Conservation (phyloP, 352 stramenopile species). For the Phytopythium montanum region DNA sequence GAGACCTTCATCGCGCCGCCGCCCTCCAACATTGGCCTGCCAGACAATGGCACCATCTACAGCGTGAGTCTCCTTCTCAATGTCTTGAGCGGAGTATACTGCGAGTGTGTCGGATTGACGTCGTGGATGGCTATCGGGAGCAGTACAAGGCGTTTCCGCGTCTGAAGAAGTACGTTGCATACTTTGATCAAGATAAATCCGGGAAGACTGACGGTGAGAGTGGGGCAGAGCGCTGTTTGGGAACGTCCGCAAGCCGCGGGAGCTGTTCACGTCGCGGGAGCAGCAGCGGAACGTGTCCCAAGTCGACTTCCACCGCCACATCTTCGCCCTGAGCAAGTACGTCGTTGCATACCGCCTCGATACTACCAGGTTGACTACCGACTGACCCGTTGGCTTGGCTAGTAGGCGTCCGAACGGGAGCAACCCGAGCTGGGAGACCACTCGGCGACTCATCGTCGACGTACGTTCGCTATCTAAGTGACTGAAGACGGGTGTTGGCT, state of each 20-base stretch:
- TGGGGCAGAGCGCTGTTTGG: constrained; percentile 53
- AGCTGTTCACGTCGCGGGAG: constrained; percentile 64
- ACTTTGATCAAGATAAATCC: background rate
- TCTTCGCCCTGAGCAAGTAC: constrained; percentile 64
- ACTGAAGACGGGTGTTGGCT: background rate
- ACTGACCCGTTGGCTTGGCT: background rate
- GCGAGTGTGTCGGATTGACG: no score
- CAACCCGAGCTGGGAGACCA: constrained; percentile 62
- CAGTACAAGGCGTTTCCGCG: constrained; percentile 81
- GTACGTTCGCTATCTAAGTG: constrained; percentile 17
- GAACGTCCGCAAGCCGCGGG: constrained; percentile 67
- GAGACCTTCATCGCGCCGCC: constrained; percentile 81
- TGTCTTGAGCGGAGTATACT: no score
- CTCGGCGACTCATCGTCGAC: constrained; percentile 57
- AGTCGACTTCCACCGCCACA: constrained; percentile 69
- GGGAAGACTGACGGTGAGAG: background rate
- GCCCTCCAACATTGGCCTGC: constrained; percentile 76
- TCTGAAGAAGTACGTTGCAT: constrained; percentile 63
- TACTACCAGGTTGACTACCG: background rate
- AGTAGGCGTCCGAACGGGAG: constrained; percentile 48
- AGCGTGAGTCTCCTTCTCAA: constrained; percentile 38
- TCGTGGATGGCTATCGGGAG: background rate
- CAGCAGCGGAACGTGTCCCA: constrained; percentile 72
- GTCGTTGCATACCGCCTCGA: background rate
- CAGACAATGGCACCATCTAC: constrained; percentile 74